A percentile compares a stretch with the other conserved stretches of the same genome.
phyloP scores from a whole-genome alignment of 1,284 basidiomycete genomes.

The Omphalotus olearius region DNA sequence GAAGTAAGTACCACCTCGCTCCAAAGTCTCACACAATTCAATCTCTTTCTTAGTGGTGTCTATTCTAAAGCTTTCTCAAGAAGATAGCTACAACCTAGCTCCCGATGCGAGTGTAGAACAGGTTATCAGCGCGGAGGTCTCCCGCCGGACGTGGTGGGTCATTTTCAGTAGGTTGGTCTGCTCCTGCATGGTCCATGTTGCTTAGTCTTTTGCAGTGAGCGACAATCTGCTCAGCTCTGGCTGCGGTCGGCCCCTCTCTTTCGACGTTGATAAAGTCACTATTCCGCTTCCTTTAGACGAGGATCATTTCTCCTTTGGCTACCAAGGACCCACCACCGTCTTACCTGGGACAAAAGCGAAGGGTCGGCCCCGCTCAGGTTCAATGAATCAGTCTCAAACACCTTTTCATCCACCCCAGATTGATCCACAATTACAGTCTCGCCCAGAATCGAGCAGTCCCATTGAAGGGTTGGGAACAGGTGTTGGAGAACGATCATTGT shows the following conservation, averaged over 20 bases:
- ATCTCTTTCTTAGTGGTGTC: conserved; percentile 11
- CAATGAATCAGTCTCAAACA: not conserved
- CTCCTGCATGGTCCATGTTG: not conserved
- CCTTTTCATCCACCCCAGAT: conserved; percentile 13
- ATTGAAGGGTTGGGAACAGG: conserved; percentile 1
- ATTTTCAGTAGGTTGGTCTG: conserved; percentile 15
- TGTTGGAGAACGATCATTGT: conserved; percentile 15
- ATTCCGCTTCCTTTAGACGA: conserved; percentile 18
- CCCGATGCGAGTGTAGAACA: conserved; percentile 14
- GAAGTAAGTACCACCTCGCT: conserved; percentile 8
- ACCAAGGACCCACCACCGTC: conserved; percentile 15
- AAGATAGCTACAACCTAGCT: conserved; percentile 12
- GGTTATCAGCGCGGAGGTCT: conserved; percentile 15
- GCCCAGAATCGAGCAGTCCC: not conserved
- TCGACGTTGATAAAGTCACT: conserved; percentile 15
- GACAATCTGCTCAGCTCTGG: conserved; percentile 16
- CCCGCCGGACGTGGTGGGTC: conserved; percentile 17
- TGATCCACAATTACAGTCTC: conserved; percentile 13
- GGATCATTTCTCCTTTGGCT: conserved; percentile 17
- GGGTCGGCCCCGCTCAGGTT: conserved; percentile 7
- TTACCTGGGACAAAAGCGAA: conserved; percentile 12
- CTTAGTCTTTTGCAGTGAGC: conserved; percentile 4
- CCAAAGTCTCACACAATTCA: not conserved
- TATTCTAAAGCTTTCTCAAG: conserved; percentile 15
- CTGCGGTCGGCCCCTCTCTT: conserved; percentile 15